These are phyloP conservation scores for Neurospora sp. DNA, from an alignment of 495 filamentous ascomycete genomes.

Conservation along the genomic window DNA sequence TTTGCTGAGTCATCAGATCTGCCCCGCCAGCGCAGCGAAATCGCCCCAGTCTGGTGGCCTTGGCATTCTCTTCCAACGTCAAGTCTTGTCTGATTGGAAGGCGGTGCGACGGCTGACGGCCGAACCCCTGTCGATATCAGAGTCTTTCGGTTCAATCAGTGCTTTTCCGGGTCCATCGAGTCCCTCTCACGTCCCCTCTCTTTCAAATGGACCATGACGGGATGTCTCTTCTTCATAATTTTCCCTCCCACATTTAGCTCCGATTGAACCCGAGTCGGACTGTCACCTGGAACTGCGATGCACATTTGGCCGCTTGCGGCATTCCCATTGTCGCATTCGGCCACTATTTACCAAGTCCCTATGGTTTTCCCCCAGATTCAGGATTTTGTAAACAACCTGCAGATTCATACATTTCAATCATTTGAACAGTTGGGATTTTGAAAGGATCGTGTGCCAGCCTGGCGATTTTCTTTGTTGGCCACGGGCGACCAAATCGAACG, in stretches of 20 bases:
- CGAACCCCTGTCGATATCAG: constrained; percentile 16
- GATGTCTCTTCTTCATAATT: neutral
- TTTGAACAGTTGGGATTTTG: neutral
- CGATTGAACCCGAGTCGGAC: neutral
- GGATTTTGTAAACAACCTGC: neutral
- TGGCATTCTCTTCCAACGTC: constrained; percentile 13
- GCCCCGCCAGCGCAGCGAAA: constrained; percentile 5
- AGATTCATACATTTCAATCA: neutral
- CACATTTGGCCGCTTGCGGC: neutral
- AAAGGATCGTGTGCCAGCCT: neutral
- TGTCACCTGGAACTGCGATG: neutral
- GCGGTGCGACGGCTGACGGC: constrained; percentile 1
- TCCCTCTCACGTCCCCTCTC: neutral
- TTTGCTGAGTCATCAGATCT: constrained; percentile 9
- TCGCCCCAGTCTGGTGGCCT: constrained; percentile 5
- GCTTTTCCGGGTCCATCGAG: neutral
- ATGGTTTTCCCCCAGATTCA: neutral
- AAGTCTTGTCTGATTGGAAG: constrained; percentile 18
- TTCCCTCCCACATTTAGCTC: neutral
- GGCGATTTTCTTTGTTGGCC: neutral
- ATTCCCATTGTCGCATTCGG: neutral
- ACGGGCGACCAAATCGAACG: neutral
- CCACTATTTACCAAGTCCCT: neutral
- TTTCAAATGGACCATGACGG: neutral
- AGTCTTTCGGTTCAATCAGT: neutral